A percentile compares a stretch with the other conserved stretches of the same genome.
These are phyloP conservation scores for Gossypium bickii DNA, from an alignment of 345 rosid species.

Conservation along the genomic window DNA sequence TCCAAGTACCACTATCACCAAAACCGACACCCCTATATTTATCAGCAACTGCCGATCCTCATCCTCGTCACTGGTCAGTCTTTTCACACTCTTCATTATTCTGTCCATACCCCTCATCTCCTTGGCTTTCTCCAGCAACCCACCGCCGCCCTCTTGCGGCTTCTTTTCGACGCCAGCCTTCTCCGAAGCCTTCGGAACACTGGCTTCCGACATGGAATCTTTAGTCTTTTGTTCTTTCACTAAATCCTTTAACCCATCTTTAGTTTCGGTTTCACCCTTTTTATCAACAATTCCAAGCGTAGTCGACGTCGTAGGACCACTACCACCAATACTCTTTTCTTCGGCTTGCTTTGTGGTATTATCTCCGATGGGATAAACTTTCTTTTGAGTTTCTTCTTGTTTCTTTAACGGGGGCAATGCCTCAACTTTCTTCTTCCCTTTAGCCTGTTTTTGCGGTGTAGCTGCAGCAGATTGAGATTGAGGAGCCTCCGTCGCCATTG, in stretches of 20 bases:
- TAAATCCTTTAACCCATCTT: background rate
- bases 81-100: background rate
- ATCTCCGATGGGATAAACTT: background rate
- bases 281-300: background rate
- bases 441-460: background rate
- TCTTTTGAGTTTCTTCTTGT: background rate
- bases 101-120: background rate
- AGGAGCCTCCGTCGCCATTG: background rate
- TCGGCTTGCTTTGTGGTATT: background rate
- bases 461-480: background rate
- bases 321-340: background rate
- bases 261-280: background rate
- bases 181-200: background rate
- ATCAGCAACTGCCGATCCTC: constrained; percentile 1
- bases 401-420: background rate
- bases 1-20: constrained; percentile 11
- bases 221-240: background rate
- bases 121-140: background rate
- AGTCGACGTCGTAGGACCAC: background rate
- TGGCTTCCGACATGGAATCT: background rate
- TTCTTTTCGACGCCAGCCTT: background rate
- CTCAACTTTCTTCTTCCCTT: background rate
- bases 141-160: background rate
- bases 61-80: background rate
- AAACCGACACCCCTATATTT: constrained; percentile 10